Evolutionary conservation across 208 protist species (phyloP).

Genomic region (Leptomonas pyrrhocoris): DNA sequence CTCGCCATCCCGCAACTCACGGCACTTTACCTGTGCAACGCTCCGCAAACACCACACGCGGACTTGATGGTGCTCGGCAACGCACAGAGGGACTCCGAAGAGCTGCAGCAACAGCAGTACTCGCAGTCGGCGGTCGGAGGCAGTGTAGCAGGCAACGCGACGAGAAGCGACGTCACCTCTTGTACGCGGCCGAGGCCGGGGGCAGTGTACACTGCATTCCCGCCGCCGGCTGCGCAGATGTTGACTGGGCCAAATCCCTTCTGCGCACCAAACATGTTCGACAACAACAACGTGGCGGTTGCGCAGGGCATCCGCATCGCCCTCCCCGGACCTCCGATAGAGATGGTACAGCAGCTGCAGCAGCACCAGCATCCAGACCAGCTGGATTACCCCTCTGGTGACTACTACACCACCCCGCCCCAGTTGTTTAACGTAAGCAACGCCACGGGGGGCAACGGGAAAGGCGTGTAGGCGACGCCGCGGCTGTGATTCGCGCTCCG

Average conservation of each 20-base stretch:
- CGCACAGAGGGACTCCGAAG: neutral
- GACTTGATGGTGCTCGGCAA: slow-evolving; percentile 7
- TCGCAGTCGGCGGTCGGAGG: neutral
- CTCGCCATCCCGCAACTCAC: slow-evolving; percentile 3
- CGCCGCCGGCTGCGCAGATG: neutral
- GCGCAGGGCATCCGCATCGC: slow-evolving; percentile 10
- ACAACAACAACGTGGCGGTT: neutral
- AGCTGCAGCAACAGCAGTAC: neutral
- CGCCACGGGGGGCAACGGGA: neutral
- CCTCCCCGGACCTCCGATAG: slow-evolving; percentile 6
- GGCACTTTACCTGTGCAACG: slow-evolving; percentile 9
- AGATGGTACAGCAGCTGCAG: neutral
- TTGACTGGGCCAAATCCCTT: neutral
- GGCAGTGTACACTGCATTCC: neutral
- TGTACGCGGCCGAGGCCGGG: too few species aligned
- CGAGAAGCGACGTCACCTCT: too few species aligned
- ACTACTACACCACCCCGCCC: slow-evolving; percentile 4
- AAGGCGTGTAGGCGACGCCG: too few species aligned
- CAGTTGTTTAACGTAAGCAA: slow-evolving; percentile 12
- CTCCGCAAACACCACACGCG: neutral
- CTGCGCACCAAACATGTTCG: neutral
- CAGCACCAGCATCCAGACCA: slow-evolving; percentile 11
- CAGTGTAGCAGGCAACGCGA: neutral
- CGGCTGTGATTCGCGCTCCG: too few species aligned
- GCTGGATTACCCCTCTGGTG: slow-evolving; percentile 6